Base-by-base conservation (phyloP, 805 yeast species). In the Yarrowia osloensis region DNA sequence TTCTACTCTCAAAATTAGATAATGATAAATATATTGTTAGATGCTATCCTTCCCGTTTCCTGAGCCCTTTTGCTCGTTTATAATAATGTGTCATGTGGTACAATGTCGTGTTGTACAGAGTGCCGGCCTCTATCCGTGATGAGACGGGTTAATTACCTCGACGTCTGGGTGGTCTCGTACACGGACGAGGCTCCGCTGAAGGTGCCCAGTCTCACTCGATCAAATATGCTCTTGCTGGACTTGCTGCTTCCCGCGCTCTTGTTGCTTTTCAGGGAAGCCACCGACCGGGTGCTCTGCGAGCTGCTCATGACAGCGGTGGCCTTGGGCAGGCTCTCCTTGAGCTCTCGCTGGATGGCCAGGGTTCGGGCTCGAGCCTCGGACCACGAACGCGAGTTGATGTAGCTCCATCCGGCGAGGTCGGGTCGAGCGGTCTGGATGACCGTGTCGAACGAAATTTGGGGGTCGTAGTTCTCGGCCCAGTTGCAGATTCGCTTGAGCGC, bases 381-480 rank as follows among this genome's bases (percentile, higher is more conserved):
- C 63, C 63, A 57, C 28, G 63, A 39, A 13, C 63, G 63, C 49
- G 63, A 57, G 63, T 57, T 57, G 63, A 57, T 57, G 49, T 57
- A 57, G 15, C 49, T 40, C 63, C 63, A 57, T 6, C 63, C 63
- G 37, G 63, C 37, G 12, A 57, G 49, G 37, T 57, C 63, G 19
- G 63, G 63, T 19, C 63, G 47, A 4, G 63, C 49, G 13, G 63
- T 28, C 47, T 35, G 40, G 28, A 57, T 39, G 28, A 57, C 63
- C 15, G 63, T 57, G 37, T 57, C 63, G 49, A 57, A 57, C 17
- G 63, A 57, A 8, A 57, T 40, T 28, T 57, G 63, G 28, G 63
- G 63, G 39, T 57, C 63, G 63, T 57, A 57, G 49, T 57, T 57
- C 24, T 57, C 63, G 26, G 63, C 49, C 63, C 63, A 57, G 63